These are phyloP conservation scores for Aspergillus ostianus DNA, from an alignment of 495 filamentous ascomycete genomes.

Conservation along the genomic window DNA sequence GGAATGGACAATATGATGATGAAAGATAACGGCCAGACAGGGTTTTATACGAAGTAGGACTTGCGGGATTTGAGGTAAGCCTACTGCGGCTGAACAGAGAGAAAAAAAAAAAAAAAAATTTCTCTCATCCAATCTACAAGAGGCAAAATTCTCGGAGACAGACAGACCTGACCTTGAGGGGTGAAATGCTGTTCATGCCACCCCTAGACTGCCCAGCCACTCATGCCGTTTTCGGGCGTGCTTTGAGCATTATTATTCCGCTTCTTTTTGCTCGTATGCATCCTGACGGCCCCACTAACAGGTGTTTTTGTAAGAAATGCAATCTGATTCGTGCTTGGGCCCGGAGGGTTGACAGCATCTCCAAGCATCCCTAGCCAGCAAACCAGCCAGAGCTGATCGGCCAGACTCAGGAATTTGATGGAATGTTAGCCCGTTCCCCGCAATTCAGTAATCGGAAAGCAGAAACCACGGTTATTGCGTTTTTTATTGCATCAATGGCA, in stretches of 20 bases:
- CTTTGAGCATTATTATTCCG: background rate
- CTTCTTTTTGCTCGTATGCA: background rate
- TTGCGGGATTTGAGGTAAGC: background rate
- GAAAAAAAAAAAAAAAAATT: too few species aligned
- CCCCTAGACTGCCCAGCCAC: conserved; percentile 1
- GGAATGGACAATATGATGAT: background rate
- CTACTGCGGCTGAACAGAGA: background rate
- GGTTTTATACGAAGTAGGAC: background rate
- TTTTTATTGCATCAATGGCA: background rate
- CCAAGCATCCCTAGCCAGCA: background rate
- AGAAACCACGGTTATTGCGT: background rate
- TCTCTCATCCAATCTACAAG: background rate
- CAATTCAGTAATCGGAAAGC: background rate
- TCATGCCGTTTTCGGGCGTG: background rate
- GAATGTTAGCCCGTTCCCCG: background rate
- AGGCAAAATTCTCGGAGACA: background rate
- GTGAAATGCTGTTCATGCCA: background rate
- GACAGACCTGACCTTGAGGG: background rate
- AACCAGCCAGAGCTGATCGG: background rate
- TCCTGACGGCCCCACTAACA: conserved; percentile 14
- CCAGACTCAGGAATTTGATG: background rate
- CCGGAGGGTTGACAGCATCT: background rate
- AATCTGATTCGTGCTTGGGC: conserved; percentile 11
- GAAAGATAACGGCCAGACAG: background rate
- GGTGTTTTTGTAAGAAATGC: background rate